Evolutionary conservation across 2,329 filamentous ascomycete genomes (phyloP).

Genomic region (Fusarium sp.): DNA sequence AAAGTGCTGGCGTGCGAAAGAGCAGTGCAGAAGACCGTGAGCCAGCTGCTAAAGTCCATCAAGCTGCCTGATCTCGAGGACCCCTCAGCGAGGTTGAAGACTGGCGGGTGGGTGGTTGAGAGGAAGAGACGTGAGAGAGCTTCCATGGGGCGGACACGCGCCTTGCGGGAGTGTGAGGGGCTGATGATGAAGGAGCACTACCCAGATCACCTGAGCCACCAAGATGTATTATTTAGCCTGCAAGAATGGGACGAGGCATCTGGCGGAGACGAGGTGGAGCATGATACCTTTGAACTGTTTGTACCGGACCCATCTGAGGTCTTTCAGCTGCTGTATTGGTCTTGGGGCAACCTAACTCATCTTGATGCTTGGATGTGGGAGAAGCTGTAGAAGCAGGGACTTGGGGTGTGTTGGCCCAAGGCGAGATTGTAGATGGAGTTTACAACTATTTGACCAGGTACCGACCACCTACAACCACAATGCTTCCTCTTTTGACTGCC

Average conservation of each 20-base stretch:
- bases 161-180: not conserved
- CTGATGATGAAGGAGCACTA: not conserved
- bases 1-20: not conserved
- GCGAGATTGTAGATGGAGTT: not conserved
- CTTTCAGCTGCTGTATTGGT: not conserved
- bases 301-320: not conserved
- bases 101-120: not conserved
- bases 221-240: not conserved
- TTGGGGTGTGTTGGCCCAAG: not conserved
- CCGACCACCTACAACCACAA: not conserved
- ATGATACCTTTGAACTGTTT: not conserved
- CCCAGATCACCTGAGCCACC: not conserved
- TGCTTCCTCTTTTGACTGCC: not conserved
- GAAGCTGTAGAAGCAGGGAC: not conserved
- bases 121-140: not conserved
- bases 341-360: not conserved
- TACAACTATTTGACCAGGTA: not conserved
- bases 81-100: not conserved
- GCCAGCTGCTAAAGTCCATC: not conserved
- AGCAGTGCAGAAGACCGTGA: not conserved
- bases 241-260: not conserved
- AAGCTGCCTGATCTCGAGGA: not conserved
- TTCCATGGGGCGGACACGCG: not conserved
- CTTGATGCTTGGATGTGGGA: not conserved
- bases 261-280: not conserved